phyloP scores from a whole-genome alignment of 106 monocot genomes.

The Dendrobium nobile region DNA sequence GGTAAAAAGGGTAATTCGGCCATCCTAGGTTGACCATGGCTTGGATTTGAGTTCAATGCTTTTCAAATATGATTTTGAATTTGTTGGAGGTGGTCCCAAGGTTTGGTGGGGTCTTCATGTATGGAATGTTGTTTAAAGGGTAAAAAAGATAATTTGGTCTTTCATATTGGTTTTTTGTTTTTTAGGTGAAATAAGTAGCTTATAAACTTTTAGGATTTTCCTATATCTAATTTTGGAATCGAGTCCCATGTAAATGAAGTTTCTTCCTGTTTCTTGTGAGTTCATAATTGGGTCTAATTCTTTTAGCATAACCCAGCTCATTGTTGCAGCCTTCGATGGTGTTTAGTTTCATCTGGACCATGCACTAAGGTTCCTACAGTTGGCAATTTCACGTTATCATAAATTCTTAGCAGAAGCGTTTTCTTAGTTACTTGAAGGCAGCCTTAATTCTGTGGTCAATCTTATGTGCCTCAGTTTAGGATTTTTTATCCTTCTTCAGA shows the following conservation, averaged over 20 bases:
- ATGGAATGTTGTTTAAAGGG: too few species aligned
- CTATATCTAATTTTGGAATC: not conserved
- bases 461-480: not conserved
- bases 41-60: too few species aligned
- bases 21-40: too few species aligned
- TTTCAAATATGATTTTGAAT: too few species aligned
- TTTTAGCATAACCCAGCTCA: not conserved
- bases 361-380: not conserved
- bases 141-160: not conserved
- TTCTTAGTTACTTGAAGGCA: not conserved
- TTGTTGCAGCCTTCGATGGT: not conserved
- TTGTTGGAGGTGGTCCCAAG: too few species aligned
- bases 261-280: too few species aligned
- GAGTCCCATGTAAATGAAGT: too few species aligned
- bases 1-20: too few species aligned
- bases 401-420: not conserved
- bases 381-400: not conserved
- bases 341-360: not conserved
- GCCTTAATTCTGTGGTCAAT: not conserved
- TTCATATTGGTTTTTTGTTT: not conserved
- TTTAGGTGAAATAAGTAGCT: not conserved
- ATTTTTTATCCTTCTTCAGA: not conserved
- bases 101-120: too few species aligned
- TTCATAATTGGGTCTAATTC: too few species aligned
- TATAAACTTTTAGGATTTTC: not conserved